Evolutionary conservation across 371 early-diverging fungal species (phyloP).

Genomic region (Mortierella sp.): DNA sequence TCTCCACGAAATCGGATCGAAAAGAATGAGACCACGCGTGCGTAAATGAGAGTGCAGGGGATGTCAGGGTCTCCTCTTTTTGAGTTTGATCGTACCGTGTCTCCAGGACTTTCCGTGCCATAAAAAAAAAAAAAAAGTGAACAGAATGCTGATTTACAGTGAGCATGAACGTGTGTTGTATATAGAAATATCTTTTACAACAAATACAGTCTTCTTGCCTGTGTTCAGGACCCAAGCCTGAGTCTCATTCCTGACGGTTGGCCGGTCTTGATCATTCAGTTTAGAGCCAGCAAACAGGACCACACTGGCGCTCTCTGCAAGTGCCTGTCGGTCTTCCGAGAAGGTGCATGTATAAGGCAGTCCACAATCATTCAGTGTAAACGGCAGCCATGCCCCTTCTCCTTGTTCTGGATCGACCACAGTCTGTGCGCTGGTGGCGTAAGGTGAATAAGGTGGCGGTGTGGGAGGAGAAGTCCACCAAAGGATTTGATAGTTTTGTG

Average conservation of each 20-base stretch:
- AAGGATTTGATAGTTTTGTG: conserved; percentile 7
- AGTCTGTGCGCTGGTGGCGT: not conserved
- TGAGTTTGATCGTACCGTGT: too few species aligned
- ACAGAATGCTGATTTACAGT: not conserved
- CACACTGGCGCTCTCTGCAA: not conserved
- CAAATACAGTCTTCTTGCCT: too few species aligned
- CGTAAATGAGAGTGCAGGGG: not conserved
- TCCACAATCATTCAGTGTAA: conserved; percentile 14
- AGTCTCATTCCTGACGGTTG: not conserved
- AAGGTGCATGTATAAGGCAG: conserved; percentile 11
- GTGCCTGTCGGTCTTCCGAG: not conserved
- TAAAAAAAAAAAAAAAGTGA: not conserved
- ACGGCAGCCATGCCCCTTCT: not conserved
- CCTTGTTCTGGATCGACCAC: too few species aligned
- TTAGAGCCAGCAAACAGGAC: conserved; percentile 6
- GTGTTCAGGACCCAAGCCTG: conserved; percentile 22
- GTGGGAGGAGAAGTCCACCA: conserved; percentile 19
- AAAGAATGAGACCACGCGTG: conserved; percentile 20
- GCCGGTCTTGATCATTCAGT: conserved; percentile 6
- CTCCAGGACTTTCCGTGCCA: conserved; percentile 7
- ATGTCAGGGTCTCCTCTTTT: not conserved
- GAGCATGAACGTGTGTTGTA: too few species aligned
- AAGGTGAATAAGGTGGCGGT: not conserved
- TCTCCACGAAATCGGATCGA: conserved; percentile 17
- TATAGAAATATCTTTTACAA: too few species aligned